A percentile compares a stretch with the other conserved stretches of the same genome.
phyloP scores from a whole-genome alignment of 2,329 filamentous ascomycete genomes.

The Penicillium verrucosum region DNA sequence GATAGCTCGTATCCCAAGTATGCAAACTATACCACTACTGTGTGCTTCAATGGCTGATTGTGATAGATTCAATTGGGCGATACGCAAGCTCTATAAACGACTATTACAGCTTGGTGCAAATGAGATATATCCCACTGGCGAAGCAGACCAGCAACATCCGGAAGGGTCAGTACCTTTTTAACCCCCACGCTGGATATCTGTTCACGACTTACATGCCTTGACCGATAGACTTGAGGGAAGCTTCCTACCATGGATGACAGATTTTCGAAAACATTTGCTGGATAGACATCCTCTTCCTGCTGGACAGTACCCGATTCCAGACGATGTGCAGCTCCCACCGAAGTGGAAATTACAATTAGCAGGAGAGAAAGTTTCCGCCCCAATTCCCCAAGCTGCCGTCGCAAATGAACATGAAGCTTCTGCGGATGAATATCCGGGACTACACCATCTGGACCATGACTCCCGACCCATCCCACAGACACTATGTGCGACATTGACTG shows the following conservation, averaged over 20 bases:
- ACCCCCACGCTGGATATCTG: not conserved
- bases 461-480: conserved; percentile 58
- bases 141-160: conserved; percentile 89
- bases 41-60: not conserved
- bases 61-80: conserved; percentile 83
- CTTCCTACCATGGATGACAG: conserved; percentile 73
- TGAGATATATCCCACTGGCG: conserved; percentile 72
- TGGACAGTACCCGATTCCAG: conserved; percentile 67
- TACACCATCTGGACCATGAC: conserved; percentile 37
- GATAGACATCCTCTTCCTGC: conserved; percentile 65
- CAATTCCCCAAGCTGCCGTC: not conserved
- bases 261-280: conserved; percentile 64
- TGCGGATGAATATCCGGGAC: conserved; percentile 19
- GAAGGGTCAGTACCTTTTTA: conserved; percentile 65
- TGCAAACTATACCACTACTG: conserved; percentile 25
- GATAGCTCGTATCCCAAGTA: conserved; percentile 93
- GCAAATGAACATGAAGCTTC: conserved; percentile 3
- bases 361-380: not conserved
- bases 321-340: conserved; percentile 70
- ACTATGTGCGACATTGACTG: conserved; percentile 56
- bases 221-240: conserved; percentile 68
- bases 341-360: conserved; percentile 58
- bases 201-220: not conserved
- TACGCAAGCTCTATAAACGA: conserved; percentile 80
- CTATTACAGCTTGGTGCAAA: conserved; percentile 77